Conservation (phyloP, 2,329 filamentous ascomycete species). For the Ambrosiella beaveri region DNA sequence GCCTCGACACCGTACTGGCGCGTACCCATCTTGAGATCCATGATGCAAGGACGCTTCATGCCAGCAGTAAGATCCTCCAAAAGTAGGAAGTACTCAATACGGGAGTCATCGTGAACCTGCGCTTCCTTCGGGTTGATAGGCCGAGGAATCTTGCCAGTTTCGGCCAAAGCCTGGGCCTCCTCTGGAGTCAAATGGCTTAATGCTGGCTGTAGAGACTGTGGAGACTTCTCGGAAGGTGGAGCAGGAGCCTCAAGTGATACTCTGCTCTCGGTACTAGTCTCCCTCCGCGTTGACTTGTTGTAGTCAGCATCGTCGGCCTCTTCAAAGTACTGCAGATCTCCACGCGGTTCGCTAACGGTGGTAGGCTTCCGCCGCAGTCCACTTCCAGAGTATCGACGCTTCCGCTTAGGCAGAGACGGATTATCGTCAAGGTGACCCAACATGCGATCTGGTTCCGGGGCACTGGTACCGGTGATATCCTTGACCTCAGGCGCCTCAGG, state of each 20-base stretch:
- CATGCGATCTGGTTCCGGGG: constrained; percentile 41
- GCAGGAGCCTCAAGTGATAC: neutral
- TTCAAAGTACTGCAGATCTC: constrained; percentile 79
- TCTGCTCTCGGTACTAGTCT: neutral
- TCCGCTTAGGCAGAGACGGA: constrained; percentile 27
- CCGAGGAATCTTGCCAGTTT: constrained; percentile 28
- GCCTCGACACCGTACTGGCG: constrained; percentile 92
- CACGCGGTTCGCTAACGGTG: constrained; percentile 52
- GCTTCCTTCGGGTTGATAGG: constrained; percentile 66
- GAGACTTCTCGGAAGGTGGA: neutral
- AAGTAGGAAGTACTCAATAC: constrained; percentile 83
- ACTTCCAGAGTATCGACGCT: constrained; percentile 72
- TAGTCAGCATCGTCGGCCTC: constrained; percentile 75
- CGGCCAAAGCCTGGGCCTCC: constrained; percentile 10
- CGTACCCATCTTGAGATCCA: constrained; percentile 97
- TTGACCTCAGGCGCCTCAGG: constrained; percentile 22
- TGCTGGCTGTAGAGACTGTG: neutral
- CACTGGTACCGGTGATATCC: constrained; percentile 46
- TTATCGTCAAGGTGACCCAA: constrained; percentile 8
- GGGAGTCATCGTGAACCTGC: constrained; percentile 41
- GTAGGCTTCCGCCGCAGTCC: constrained; percentile 58
- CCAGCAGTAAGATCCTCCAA: constrained; percentile 89
- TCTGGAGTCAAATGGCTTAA: constrained; percentile 12
- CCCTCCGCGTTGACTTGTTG: constrained; percentile 27
- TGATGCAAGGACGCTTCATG: constrained; percentile 91